Percentiles rank a stretch among this genome's conserved stretches.
Evolutionary conservation across 1,284 basidiomycete species (phyloP).

Genomic region (Sporisorium graminicola): DNA sequence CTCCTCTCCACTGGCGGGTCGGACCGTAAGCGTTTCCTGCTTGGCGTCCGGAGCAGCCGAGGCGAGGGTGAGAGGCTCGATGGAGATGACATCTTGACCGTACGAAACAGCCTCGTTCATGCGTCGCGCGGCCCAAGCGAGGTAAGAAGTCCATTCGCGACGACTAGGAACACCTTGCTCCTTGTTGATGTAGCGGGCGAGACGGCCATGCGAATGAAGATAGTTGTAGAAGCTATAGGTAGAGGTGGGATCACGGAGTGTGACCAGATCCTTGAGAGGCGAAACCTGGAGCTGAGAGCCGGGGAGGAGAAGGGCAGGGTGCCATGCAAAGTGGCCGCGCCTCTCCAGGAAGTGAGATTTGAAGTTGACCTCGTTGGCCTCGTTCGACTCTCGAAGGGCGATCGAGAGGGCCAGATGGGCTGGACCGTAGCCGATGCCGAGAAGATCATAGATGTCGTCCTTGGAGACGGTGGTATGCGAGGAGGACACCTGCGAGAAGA

Average conservation of each 20-base stretch:
- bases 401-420: constrained; percentile 68
- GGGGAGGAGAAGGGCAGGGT: constrained; percentile 65
- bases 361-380: constrained; percentile 50
- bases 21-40: constrained; percentile 33
- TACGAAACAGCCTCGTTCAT: constrained; percentile 62
- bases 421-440: constrained; percentile 67
- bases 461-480: constrained; percentile 26
- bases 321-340: constrained; percentile 67
- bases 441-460: constrained; percentile 58
- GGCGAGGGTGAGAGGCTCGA: constrained; percentile 55
- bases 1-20: constrained; percentile 20
- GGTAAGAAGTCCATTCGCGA: constrained; percentile 68
- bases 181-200: constrained; percentile 67
- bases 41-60: constrained; percentile 27
- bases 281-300: constrained; percentile 69
- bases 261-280: constrained; percentile 67
- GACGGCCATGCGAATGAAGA: constrained; percentile 62
- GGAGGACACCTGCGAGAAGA: constrained; percentile 19
- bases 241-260: constrained; percentile 68
- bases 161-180: constrained; percentile 65
- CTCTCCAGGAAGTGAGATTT: constrained; percentile 62
- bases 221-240: constrained; percentile 67
- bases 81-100: constrained; percentile 57
- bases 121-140: constrained; percentile 65
- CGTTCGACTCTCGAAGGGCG: constrained; percentile 61